Percentiles rank a stretch among this genome's conserved stretches.
These are phyloP conservation scores for Eimeria falciformis DNA, from an alignment of 169 alveolate genomes.

Conservation along the genomic window DNA sequence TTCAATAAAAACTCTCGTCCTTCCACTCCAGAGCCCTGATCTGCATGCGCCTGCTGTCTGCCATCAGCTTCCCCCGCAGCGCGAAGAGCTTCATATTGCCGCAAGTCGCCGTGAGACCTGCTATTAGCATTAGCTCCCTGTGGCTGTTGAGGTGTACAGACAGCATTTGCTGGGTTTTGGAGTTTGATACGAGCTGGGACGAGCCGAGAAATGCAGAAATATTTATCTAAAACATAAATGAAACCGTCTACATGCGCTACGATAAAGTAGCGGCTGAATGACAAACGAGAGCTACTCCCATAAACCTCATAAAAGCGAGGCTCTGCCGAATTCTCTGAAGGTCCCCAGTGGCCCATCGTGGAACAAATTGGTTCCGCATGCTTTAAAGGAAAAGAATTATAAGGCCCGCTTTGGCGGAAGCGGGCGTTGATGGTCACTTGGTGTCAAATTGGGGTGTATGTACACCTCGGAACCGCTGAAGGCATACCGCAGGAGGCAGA, in stretches of 20 bases:
- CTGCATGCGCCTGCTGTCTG: neutral
- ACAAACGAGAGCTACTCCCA: constrained; percentile 63
- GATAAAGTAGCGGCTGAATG: constrained; percentile 58
- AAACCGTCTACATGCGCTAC: constrained; percentile 71
- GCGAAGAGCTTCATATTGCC: constrained; percentile 12
- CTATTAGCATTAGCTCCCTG: neutral
- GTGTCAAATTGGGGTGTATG: too few relatives aligned
- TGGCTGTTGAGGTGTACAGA: neutral
- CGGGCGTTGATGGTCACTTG: too few relatives aligned
- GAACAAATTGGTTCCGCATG: too few relatives aligned
- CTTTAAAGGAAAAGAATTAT: too few relatives aligned
- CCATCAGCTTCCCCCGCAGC: neutral
- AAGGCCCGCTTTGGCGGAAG: too few relatives aligned
- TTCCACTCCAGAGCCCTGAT: neutral
- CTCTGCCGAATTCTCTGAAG: constrained; percentile 29
- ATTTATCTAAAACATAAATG: constrained; percentile 54
- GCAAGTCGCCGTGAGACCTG: neutral
- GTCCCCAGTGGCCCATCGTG: constrained; percentile 23
- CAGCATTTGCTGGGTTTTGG: neutral
- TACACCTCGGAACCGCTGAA: too few relatives aligned
- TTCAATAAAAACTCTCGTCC: neutral
- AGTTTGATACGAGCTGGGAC: constrained; percentile 16
- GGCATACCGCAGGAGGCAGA: too few relatives aligned
- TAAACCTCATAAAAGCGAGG: constrained; percentile 61
- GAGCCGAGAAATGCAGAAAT: constrained; percentile 58